Conservation (phyloP, 169 alveolate species). For the Cryptosporidium ubiquitum region DNA sequence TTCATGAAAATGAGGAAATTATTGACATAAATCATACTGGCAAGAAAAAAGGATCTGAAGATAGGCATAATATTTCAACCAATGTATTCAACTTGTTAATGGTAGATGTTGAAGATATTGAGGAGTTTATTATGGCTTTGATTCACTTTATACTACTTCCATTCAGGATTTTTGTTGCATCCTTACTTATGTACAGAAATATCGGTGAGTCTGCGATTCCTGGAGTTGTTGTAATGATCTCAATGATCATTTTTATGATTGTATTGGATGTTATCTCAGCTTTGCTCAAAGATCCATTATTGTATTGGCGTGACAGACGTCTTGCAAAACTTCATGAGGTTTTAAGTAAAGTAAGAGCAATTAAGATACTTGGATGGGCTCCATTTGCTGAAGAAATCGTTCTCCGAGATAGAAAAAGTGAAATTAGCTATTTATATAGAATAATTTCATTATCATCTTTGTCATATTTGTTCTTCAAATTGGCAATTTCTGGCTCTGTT, state of each 20-base stretch:
- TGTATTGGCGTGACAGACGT: constrained; percentile 58
- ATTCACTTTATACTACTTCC: constrained; percentile 63
- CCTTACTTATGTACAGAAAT: constrained; percentile 50
- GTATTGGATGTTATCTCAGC: constrained; percentile 32
- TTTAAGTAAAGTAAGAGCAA: constrained; percentile 28
- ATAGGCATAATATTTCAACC: constrained; percentile 30
- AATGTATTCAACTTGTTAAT: constrained; percentile 48
- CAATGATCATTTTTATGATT: constrained; percentile 43
- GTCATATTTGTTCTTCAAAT: constrained; percentile 43
- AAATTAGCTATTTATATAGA: constrained; percentile 26
- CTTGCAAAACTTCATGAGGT: constrained; percentile 55
- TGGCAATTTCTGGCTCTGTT: constrained; percentile 73
- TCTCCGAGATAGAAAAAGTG: constrained; percentile 17
- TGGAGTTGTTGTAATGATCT: constrained; percentile 61
- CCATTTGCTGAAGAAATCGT: constrained; percentile 55
- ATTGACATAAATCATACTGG: neutral
- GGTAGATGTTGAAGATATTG: constrained; percentile 73
- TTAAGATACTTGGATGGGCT: constrained; percentile 61
- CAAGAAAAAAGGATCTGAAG: neutral
- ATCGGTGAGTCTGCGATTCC: constrained; percentile 66
- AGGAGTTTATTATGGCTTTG: constrained; percentile 62
- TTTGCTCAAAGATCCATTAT: constrained; percentile 43
- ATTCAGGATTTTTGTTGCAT: constrained; percentile 36
- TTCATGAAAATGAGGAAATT: neutral
- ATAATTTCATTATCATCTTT: constrained; percentile 28